These are phyloP conservation scores for Dentiscutata heterogama DNA, from an alignment of 371 early-diverging fungal species.

Conservation along the genomic window DNA sequence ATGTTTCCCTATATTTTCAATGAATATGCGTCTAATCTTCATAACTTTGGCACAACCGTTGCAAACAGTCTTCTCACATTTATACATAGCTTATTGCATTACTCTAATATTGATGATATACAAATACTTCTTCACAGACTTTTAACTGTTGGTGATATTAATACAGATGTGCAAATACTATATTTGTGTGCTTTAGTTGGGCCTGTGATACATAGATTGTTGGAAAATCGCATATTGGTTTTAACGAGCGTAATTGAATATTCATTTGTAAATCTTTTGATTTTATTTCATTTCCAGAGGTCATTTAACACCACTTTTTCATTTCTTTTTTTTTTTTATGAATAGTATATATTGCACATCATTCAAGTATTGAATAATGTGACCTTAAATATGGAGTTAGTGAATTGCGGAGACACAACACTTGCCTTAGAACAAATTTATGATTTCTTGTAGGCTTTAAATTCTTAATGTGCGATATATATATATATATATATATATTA, in stretches of 20 bases:
- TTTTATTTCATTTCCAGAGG: neutral
- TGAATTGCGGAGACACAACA: constrained; percentile 59
- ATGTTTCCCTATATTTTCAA: constrained; percentile 59
- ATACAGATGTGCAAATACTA: constrained; percentile 78
- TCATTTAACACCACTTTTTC: neutral
- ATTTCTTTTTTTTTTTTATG: neutral
- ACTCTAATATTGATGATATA: constrained; percentile 69
- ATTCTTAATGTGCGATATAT: neutral
- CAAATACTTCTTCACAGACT: constrained; percentile 1
- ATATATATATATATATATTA: neutral
- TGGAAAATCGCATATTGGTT: constrained; percentile 63
- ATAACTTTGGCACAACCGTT: constrained; percentile 68
- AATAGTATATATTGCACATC: constrained; percentile 62
- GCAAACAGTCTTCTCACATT: constrained; percentile 72
- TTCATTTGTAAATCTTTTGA: neutral
- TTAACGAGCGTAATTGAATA: constrained; percentile 58
- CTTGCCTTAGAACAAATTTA: constrained; percentile 66
- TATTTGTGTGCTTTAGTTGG: constrained; percentile 80
- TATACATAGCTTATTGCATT: constrained; percentile 71
- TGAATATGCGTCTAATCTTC: constrained; percentile 69
- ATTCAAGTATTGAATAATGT: constrained; percentile 64
- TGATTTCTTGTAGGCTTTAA: constrained; percentile 59
- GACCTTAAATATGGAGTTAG: constrained; percentile 60
- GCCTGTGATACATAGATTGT: constrained; percentile 73
- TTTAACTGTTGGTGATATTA: constrained; percentile 55